These are phyloP conservation scores for Alternaria novae-zelandiae DNA, from an alignment of 2,329 filamentous ascomycete species.

Conservation along the genomic window DNA sequence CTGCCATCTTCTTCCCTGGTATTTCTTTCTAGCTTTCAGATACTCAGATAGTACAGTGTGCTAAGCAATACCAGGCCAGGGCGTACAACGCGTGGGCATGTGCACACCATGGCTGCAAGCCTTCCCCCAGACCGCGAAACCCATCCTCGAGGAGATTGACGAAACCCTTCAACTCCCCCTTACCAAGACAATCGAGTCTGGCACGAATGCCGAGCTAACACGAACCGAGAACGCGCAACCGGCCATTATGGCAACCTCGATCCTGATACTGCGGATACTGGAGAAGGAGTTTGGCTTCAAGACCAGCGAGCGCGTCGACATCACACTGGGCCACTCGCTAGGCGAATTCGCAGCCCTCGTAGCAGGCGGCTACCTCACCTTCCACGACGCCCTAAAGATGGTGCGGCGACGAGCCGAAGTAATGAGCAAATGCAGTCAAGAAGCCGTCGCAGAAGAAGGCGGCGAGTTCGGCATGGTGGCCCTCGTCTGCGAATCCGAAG, in stretches of 20 bases:
- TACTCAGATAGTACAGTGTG: background rate
- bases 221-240: constrained; percentile 89
- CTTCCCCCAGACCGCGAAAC: constrained; percentile 77
- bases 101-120: constrained; percentile 82
- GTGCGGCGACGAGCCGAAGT: constrained; percentile 79
- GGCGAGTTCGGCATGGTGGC: constrained; percentile 95
- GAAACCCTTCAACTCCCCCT: constrained; percentile 75
- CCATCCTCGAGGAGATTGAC: constrained; percentile 88
- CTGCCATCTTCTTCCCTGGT: constrained; percentile 50
- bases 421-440: constrained; percentile 78
- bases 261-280: constrained; percentile 86
- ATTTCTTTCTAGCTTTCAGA: too few species aligned
- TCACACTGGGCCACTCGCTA: constrained; percentile 87
- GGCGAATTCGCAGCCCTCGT: constrained; percentile 94
- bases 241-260: constrained; percentile 93
- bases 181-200: constrained; percentile 77
- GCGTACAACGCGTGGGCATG: constrained; percentile 90
- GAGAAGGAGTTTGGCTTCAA: constrained; percentile 85
- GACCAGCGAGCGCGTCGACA: constrained; percentile 73
- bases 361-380: constrained; percentile 78
- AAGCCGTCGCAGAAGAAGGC: constrained; percentile 70
- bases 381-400: constrained; percentile 77
- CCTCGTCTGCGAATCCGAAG: constrained; percentile 79
- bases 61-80: constrained; percentile 68
- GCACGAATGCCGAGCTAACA: constrained; percentile 78